Conservation (phyloP, 73 alveolate genomes). For the Diophrys sp. region DNA sequence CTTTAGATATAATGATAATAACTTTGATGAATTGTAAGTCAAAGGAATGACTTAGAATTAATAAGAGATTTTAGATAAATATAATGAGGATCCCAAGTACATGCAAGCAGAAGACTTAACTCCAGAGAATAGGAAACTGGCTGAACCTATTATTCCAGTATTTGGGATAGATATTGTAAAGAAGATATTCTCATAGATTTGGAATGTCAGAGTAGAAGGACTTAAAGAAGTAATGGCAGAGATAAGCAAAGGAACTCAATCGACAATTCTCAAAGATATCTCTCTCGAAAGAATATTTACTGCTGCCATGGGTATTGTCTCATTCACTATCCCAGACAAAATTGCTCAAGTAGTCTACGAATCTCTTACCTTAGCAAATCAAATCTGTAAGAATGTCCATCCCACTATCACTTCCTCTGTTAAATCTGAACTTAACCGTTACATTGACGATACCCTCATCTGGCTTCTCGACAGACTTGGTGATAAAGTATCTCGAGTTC, state of each 20-base stretch:
- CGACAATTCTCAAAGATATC: constrained; percentile 56
- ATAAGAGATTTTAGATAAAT: background rate
- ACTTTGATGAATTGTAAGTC: background rate
- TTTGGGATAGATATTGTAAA: constrained; percentile 77
- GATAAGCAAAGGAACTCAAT: constrained; percentile 52
- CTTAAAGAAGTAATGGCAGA: constrained; percentile 55
- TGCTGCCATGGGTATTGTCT: constrained; percentile 82
- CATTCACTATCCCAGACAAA: constrained; percentile 75
- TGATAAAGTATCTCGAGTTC: constrained; percentile 79
- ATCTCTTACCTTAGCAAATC: constrained; percentile 58
- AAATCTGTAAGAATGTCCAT: constrained; percentile 52
- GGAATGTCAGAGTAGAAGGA: constrained; percentile 93
- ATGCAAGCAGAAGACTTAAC: constrained; percentile 61
- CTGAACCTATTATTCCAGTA: constrained; percentile 94
- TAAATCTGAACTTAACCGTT: constrained; percentile 48
- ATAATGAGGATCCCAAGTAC: background rate
- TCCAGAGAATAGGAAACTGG: constrained; percentile 76
- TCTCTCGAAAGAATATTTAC: constrained; percentile 76
- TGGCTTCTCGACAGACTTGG: constrained; percentile 89
- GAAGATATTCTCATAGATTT: constrained; percentile 76
- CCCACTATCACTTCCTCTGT: constrained; percentile 59
- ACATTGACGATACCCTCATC: constrained; percentile 69
- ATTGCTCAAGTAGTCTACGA: constrained; percentile 82
- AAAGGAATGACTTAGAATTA: background rate
- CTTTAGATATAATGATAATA: background rate